phyloP scores from a whole-genome alignment of 73 alveolate species.

The Paramecium sonneborni region DNA sequence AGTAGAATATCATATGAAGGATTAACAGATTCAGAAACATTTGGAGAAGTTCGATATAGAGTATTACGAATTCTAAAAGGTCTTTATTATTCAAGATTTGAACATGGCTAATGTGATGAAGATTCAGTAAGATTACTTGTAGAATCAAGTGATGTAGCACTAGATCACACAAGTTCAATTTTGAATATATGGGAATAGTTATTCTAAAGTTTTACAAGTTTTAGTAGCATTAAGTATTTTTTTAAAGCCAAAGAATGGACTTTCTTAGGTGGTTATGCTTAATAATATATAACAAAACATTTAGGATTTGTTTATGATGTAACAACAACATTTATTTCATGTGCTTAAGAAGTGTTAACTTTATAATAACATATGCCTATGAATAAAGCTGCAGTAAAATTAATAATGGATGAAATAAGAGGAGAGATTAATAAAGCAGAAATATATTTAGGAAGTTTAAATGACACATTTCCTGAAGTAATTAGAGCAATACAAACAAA shows the following conservation, averaged over 20 bases:
- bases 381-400: conserved; percentile 44
- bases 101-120: conserved; percentile 67
- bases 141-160: conserved; percentile 68
- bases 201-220: conserved; percentile 41
- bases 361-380: conserved; percentile 49
- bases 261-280: conserved; percentile 60
- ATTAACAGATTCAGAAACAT: conserved; percentile 63
- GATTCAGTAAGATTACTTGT: conserved; percentile 60
- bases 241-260: conserved; percentile 58
- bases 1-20: conserved; percentile 55
- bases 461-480: conserved; percentile 68
- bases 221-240: conserved; percentile 32
- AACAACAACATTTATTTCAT: conserved; percentile 57
- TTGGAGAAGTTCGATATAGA: conserved; percentile 71
- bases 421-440: conserved; percentile 62
- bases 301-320: conserved; percentile 73
- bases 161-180: conserved; percentile 64
- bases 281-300: conserved; percentile 55
- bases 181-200: conserved; percentile 60
- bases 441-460: conserved; percentile 41
- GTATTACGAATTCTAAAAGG: conserved; percentile 70
- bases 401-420: conserved; percentile 54
- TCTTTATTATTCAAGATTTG: conserved; percentile 67
- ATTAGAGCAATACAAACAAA: conserved; percentile 71
- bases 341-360: conserved; percentile 50